phyloP scores from a whole-genome alignment of 78 protist species.

The Dictyostelium firmibasis region DNA sequence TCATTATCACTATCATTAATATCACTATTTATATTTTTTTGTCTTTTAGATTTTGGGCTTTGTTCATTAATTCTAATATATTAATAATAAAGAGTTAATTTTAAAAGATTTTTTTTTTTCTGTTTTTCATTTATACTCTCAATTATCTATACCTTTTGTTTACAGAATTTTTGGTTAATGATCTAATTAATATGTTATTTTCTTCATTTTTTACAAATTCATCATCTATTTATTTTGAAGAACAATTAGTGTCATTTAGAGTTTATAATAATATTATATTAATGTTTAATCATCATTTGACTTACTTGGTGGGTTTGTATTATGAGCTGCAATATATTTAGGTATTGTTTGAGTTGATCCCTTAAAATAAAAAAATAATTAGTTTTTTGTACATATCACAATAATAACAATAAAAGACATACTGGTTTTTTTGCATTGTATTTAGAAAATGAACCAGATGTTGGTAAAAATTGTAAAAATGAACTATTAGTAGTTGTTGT shows the following conservation, averaged over 20 bases:
- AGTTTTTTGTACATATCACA: too few species aligned
- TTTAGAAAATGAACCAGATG: background rate
- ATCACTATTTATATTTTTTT: background rate
- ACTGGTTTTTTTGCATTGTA: slow-evolving; percentile 7
- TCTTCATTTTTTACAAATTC: slow-evolving; percentile 31
- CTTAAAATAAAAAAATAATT: background rate
- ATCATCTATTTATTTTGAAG: background rate
- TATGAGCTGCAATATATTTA: slow-evolving; percentile 14
- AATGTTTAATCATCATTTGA: too few species aligned
- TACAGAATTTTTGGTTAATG: background rate
- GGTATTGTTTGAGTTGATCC: background rate
- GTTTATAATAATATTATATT: too few species aligned
- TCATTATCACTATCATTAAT: background rate
- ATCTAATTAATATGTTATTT: slow-evolving; percentile 1
- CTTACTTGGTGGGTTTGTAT: slow-evolving; percentile 20
- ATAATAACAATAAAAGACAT: background rate
- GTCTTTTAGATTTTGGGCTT: background rate
- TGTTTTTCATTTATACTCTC: background rate
- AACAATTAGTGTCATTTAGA: background rate
- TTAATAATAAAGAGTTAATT: background rate
- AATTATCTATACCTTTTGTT: background rate
- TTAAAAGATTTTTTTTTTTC: background rate
- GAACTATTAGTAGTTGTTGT: background rate
- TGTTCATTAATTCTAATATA: background rate
- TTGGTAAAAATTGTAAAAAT: background rate